phyloP scores from a whole-genome alignment of 208 protist genomes.

The Strigomonas galati region DNA sequence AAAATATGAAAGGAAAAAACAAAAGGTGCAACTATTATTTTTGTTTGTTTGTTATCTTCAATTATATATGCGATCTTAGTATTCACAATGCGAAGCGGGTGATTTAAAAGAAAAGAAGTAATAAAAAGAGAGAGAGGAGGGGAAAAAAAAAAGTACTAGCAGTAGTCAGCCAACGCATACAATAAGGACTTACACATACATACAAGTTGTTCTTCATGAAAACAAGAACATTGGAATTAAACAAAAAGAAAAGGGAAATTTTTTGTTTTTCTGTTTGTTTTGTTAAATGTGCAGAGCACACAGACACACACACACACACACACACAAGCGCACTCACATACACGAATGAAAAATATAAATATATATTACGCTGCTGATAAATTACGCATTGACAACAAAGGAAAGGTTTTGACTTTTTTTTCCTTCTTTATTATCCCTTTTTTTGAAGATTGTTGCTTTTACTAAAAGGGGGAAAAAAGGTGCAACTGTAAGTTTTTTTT shows the following conservation, averaged over 20 bases:
- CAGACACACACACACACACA: too few species aligned
- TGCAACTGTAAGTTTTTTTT: background rate
- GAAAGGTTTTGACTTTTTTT: background rate
- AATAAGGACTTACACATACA: too few species aligned
- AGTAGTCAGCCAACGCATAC: too few species aligned
- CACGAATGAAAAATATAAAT: too few species aligned
- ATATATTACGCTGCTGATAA: too few species aligned
- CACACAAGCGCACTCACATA: too few species aligned
- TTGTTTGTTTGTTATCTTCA: background rate
- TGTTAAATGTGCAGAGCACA: too few species aligned
- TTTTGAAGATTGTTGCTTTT: constrained; percentile 2
- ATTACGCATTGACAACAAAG: background rate
- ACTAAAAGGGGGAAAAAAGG: background rate
- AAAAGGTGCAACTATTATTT: background rate
- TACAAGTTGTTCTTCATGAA: too few species aligned
- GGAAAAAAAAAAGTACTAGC: constrained; percentile 14
- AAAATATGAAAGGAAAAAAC: background rate
- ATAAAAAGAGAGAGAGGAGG: constrained; percentile 2
- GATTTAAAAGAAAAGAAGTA: background rate
- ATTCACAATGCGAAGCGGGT: background rate
- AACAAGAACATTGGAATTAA: too few species aligned
- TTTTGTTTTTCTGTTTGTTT: too few species aligned
- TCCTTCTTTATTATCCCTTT: constrained; percentile 1
- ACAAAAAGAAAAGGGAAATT: too few species aligned
- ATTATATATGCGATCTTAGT: constrained; percentile 2